Base-by-base conservation (phyloP, 1,284 basidiomycete genomes). In the Lentinus polychrous region DNA sequence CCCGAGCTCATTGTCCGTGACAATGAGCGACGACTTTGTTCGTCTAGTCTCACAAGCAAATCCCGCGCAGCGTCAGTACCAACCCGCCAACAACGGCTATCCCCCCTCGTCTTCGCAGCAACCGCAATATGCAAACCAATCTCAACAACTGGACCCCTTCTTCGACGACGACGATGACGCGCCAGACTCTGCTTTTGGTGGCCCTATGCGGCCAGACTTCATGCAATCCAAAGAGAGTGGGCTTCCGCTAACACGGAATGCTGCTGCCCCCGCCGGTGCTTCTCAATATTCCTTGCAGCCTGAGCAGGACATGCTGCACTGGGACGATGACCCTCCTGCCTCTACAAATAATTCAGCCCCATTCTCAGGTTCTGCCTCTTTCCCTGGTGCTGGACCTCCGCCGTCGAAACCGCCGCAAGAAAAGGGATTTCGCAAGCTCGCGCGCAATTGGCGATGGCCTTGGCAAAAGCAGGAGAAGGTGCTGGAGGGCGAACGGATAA, bases 221-320 rank as follows among this genome's bases (percentile, higher is more conserved):
- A 83, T 81, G 79, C 77, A 77, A 55, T 84, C 81, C 11, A 81
- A 83, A 58, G 85, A 85, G 58, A 86, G 81, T 59, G 79, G 79
- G 10, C 63, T 86, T 1, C 81, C 81, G 35, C 67, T 89, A 43
- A 66, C 81, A 7, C 66, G 66, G 48, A 64, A 73, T 20, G 83
- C 74, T 11, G 84, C 75, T 43, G 73, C 75, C 2, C 82, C 78
- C 35, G 84, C 83, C 50, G 85, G 83, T 48, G 52, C 67, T 47
- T 81, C 78, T 36, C 74, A 74, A 56, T 53, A 64, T 32, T 72
- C 65, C 34, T 53, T 70, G 24, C 55, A 60, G 46, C 59, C 69
- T 32, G 67, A 69, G 15, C 66, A 67, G 20, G 74, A 75, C 18
- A 66, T 73, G 45, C 76, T 81, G 0, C 79, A 81, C 58, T 89